A percentile compares a stretch with the other conserved stretches of the same genome.
Evolutionary conservation across 2,329 filamentous ascomycete genomes (phyloP).

Genomic region (Chrysosporium queenslandicum): DNA sequence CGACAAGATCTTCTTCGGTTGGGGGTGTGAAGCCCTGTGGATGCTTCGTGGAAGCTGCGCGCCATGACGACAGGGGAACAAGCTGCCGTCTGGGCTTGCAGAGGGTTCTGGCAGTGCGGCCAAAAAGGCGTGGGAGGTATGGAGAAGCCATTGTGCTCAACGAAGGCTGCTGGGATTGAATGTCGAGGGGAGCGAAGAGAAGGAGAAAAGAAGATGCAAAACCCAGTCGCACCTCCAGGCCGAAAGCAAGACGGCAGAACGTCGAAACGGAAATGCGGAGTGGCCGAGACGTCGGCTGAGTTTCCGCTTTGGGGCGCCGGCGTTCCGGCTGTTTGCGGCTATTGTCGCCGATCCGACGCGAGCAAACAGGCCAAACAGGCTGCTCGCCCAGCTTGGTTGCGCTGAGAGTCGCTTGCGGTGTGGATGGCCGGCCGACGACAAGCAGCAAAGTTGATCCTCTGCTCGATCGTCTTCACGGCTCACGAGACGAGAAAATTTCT

Average conservation of each 20-base stretch:
- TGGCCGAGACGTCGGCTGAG: neutral
- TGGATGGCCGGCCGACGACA: neutral
- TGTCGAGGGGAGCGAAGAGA: neutral
- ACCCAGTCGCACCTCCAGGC: neutral
- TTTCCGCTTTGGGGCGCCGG: neutral
- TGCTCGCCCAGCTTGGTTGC: neutral
- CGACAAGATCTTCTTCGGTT: conserved; percentile 60
- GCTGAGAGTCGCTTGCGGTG: neutral
- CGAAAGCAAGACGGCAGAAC: neutral
- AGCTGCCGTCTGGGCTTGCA: conserved; percentile 21
- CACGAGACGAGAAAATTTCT: neutral
- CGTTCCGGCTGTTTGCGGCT: conserved; percentile 9
- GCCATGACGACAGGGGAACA: conserved; percentile 26
- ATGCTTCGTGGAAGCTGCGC: conserved; percentile 56
- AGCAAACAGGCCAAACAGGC: neutral
- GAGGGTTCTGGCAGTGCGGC: conserved; percentile 24
- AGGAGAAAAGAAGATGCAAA: neutral
- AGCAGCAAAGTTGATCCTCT: neutral
- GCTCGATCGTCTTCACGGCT: too few species aligned
- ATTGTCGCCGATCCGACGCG: conserved; percentile 6
- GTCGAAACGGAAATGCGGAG: neutral
- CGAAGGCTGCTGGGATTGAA: neutral
- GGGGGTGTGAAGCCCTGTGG: conserved; percentile 57
- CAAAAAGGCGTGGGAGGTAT: conserved; percentile 27
- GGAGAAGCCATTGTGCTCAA: conserved; percentile 26